Conservation (phyloP, 2,329 filamentous ascomycete genomes). For the Emericellopsis cladophorae region DNA sequence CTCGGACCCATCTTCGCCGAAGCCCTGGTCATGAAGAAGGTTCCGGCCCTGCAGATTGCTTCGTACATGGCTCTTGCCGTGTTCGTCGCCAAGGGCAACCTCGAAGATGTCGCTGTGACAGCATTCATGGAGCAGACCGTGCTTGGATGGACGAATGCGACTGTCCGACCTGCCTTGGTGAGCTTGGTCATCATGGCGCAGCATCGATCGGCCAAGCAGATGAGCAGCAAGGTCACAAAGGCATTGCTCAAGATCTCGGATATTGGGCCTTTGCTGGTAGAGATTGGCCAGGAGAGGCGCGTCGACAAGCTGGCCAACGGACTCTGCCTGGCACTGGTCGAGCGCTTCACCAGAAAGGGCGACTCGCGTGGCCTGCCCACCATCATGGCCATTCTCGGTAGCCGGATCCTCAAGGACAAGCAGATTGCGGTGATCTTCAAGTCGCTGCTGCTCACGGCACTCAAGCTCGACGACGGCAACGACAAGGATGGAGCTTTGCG, state of each 20-base stretch:
- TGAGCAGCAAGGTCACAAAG: constrained; percentile 59
- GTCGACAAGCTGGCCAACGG: constrained; percentile 63
- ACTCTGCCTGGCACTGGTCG: constrained; percentile 52
- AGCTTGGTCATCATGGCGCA: constrained; percentile 75
- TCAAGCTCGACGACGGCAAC: constrained; percentile 40
- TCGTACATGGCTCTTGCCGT: constrained; percentile 88
- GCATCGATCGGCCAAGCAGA: constrained; percentile 55
- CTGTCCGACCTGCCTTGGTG: constrained; percentile 58
- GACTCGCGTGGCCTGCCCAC: constrained; percentile 42
- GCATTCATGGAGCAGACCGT: constrained; percentile 84
- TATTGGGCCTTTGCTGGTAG: constrained; percentile 44
- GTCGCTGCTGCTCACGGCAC: constrained; percentile 46
- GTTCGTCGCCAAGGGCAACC: constrained; percentile 67
- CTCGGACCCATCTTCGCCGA: constrained; percentile 61
- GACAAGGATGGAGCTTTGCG: constrained; percentile 44
- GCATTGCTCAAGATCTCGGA: constrained; percentile 51
- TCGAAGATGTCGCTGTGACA: constrained; percentile 70
- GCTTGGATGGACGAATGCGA: constrained; percentile 63
- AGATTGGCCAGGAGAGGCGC: constrained; percentile 51
- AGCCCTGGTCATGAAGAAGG: constrained; percentile 62
- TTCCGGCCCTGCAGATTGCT: constrained; percentile 68
- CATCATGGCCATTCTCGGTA: constrained; percentile 48
- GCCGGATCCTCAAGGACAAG: constrained; percentile 46
- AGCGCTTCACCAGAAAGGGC: constrained; percentile 47
- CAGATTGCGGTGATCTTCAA: constrained; percentile 56